Evolutionary conservation across 305 asterid genomes (phyloP), one percentile per base, ranked within the genome.

Genomic region (Ajuga reptans): DNA sequence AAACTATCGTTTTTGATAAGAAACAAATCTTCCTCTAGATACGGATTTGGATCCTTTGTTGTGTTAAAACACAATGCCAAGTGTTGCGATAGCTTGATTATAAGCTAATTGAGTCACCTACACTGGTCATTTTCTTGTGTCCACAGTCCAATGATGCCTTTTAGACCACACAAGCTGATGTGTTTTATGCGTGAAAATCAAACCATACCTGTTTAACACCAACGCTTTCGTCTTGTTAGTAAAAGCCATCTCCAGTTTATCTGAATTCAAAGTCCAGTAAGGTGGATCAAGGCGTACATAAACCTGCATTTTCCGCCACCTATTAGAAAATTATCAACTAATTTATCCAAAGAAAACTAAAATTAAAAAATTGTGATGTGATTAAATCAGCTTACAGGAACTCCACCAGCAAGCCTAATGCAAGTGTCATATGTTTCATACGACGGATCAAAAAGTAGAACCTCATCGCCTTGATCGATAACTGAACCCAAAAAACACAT

Each of bases 261-360:
- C 86, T 0, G 81, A 72, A 80, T 83, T 72, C 74, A 91, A 51
- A 43, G 80, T 74, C 98, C 98, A 91, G 33, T 77, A 49, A 71
- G 95, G 98, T 11, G 94, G 96, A 68, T 87, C 95, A 34, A 91
- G 96, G 64, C 87, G 79, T 70, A 91, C 90, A 73, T 87, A 89
- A 0, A 87, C 94, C 98, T 91, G 80, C 66, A 70, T 43, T 36
- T 49, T 64, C 21, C 5, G 49, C 31, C 15, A 45, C 58, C 69
- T 57, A 66, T 29, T 46, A 63, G 66, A 39, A 68, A 62, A 8
- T 56, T 31, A 61, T 24, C 67, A 66, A 6, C 56, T 16, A 46
- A 51, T 50, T 56, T 50, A 2, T 49, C 41, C 43, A 6, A 24
- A 16, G 17, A 33, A 3, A 8, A 21, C 1, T 21, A 21, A 21